Percentiles rank a stretch among this genome's conserved stretches.
Conservation (phyloP, 2,329 filamentous ascomycete genomes). For the Coleophoma crateriformis region DNA sequence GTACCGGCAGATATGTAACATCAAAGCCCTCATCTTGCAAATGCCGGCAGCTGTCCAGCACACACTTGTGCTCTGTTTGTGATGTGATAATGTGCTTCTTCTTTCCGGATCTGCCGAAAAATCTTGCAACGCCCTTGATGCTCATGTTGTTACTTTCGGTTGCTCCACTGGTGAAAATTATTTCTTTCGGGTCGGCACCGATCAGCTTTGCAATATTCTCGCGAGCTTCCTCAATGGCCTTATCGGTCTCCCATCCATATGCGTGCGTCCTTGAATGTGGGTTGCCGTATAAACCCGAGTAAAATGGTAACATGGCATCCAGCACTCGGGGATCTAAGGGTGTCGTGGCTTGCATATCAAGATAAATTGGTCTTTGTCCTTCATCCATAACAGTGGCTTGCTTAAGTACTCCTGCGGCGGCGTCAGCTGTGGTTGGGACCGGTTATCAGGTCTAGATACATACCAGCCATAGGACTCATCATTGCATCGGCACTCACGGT, state of each 20-base stretch:
- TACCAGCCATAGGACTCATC: conserved; percentile 75
- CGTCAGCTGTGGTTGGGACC: conserved; percentile 14
- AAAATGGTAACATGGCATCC: conserved; percentile 93
- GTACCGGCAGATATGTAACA: conserved; percentile 92
- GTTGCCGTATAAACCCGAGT: conserved; percentile 91
- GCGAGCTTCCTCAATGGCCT: conserved; percentile 83
- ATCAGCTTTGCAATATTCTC: conserved; percentile 80
- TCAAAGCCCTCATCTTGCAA: conserved; percentile 95
- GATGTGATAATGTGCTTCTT: conserved; percentile 98
- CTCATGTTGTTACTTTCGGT: conserved; percentile 99
- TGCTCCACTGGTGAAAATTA: conserved; percentile 96
- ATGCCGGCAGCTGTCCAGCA: conserved; percentile 94
- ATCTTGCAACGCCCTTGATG: conserved; percentile 94
- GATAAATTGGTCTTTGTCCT: conserved; percentile 89
- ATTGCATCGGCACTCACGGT: conserved; percentile 43
- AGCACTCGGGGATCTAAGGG: conserved; percentile 91
- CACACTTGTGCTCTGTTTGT: conserved; percentile 98
- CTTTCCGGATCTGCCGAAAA: conserved; percentile 88
- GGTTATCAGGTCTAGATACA: conserved; percentile 7
- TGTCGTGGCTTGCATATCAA: conserved; percentile 97
- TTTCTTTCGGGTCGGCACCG: conserved; percentile 93
- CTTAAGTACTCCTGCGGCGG: conserved; percentile 66
- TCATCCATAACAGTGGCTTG: conserved; percentile 91
- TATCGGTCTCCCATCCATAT: conserved; percentile 98
- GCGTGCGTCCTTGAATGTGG: conserved; percentile 96